Conservation (phyloP, 2,329 filamentous ascomycete genomes). For the Ceratocystis huliohia region DNA sequence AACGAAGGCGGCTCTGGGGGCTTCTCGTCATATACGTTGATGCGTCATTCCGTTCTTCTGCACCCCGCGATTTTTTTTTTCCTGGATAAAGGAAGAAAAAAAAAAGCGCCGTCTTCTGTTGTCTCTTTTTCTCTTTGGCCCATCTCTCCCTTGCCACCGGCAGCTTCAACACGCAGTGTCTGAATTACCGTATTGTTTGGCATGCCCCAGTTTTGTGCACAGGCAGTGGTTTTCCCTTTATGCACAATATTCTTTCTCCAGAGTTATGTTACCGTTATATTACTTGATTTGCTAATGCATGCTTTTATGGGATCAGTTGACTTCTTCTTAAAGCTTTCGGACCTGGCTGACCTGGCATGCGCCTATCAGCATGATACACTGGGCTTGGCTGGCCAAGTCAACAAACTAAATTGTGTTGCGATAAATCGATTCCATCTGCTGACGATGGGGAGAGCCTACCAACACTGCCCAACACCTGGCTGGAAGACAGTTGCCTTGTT, state of each 20-base stretch:
- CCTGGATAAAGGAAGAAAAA: background rate
- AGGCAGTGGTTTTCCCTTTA: background rate
- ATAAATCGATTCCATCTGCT: background rate
- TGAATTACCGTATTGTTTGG: background rate
- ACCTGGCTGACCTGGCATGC: background rate
- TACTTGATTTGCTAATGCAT: background rate
- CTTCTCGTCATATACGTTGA: background rate
- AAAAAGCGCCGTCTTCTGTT: background rate
- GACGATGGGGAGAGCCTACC: background rate
- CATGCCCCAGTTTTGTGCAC: conserved; percentile 1
- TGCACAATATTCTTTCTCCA: background rate
- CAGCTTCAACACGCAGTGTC: too few relatives aligned
- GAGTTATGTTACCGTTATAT: background rate
- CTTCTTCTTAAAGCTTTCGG: background rate
- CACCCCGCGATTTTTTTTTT: conserved; percentile 2
- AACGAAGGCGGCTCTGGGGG: background rate
- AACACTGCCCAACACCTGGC: background rate
- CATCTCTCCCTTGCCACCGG: too few relatives aligned
- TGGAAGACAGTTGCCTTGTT: too few relatives aligned
- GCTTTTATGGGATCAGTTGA: conserved; percentile 1
- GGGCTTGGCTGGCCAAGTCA: background rate
- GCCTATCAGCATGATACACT: background rate
- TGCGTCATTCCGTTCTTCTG: background rate
- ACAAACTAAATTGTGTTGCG: background rate
- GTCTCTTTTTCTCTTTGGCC: background rate